phyloP scores from a whole-genome alignment of 106 monocot genomes.

The Xerophyta viscosa region DNA sequence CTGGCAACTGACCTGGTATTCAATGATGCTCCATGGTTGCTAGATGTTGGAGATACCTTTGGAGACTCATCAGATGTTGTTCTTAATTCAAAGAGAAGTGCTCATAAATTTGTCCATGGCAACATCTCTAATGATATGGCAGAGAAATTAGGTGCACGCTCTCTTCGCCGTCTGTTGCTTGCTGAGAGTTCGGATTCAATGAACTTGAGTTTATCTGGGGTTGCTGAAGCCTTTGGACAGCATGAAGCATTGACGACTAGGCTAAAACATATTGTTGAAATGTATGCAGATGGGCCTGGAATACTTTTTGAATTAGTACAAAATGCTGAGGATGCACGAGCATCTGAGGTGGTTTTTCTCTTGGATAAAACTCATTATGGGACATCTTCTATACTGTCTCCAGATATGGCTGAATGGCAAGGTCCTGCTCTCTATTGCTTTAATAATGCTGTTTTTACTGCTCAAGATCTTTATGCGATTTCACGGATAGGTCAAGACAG shows the following conservation, averaged over 20 bases:
- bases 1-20: constrained; percentile 77
- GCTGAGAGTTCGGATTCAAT: constrained; percentile 96
- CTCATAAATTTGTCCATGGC: constrained; percentile 81
- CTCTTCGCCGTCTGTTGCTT: constrained; percentile 85
- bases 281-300: constrained; percentile 99
- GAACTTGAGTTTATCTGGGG: constrained; percentile 94
- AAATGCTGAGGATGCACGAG: constrained; percentile 98
- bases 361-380: constrained; percentile 96
- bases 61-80: constrained; percentile 22
- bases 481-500: constrained; percentile 98
- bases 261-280: constrained; percentile 97
- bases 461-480: constrained; percentile 96
- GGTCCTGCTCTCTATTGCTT: constrained; percentile 98
- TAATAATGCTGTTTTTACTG: constrained; percentile 90
- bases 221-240: constrained; percentile 99
- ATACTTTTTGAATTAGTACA: constrained; percentile 98
- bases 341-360: constrained; percentile 91
- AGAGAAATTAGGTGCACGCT: constrained; percentile 87
- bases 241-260: constrained; percentile 98
- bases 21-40: constrained; percentile 99
- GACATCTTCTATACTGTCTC: constrained; percentile 93
- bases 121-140: constrained; percentile 94
- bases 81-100: constrained; percentile 31
- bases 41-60: constrained; percentile 45
- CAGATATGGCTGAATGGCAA: constrained; percentile 99